Percentiles rank a stretch among this genome's conserved stretches.
Evolutionary conservation across 495 filamentous ascomycete genomes (phyloP).

Genomic region (Xylaria acuta): DNA sequence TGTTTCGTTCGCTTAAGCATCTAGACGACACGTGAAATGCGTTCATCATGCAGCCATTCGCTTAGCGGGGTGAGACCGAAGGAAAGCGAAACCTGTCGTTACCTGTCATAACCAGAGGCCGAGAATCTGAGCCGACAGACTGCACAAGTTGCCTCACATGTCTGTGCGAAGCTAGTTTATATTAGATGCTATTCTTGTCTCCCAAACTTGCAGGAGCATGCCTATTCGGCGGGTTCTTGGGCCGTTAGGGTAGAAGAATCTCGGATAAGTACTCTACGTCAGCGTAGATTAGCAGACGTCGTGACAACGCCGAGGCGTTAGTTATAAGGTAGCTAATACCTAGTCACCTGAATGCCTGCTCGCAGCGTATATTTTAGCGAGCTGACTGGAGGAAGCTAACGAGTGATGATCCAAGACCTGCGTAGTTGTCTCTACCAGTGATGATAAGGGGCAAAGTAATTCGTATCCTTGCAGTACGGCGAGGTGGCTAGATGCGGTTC

Average conservation of each 20-base stretch:
- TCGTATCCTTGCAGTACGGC: slow-evolving; percentile 11
- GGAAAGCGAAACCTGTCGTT: slow-evolving; percentile 36
- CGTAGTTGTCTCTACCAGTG: background rate
- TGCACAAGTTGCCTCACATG: slow-evolving; percentile 27
- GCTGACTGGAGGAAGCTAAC: background rate
- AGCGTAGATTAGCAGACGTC: slow-evolving; percentile 1
- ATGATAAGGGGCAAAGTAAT: slow-evolving; percentile 4
- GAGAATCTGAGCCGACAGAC: slow-evolving; percentile 24
- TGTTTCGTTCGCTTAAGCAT: slow-evolving; percentile 43
- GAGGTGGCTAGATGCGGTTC: slow-evolving; percentile 35
- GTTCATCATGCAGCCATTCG: slow-evolving; percentile 33
- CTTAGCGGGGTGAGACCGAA: slow-evolving; percentile 39
- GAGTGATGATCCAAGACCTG: background rate
- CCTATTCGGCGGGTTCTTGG: slow-evolving; percentile 18
- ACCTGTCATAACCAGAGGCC: slow-evolving; percentile 30
- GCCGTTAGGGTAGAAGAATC: slow-evolving; percentile 20
- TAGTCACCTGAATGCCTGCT: background rate
- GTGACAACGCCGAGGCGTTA: background rate
- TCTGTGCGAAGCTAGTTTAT: background rate
- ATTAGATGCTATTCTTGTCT: slow-evolving; percentile 30
- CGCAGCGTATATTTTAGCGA: background rate
- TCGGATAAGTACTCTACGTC: slow-evolving; percentile 16
- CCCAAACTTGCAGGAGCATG: slow-evolving; percentile 23
- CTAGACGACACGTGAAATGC: slow-evolving; percentile 36
- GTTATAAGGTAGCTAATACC: background rate